Evolutionary conservation across 768 basidiomycete species (phyloP).

Genomic region (Serendipita sp.): DNA sequence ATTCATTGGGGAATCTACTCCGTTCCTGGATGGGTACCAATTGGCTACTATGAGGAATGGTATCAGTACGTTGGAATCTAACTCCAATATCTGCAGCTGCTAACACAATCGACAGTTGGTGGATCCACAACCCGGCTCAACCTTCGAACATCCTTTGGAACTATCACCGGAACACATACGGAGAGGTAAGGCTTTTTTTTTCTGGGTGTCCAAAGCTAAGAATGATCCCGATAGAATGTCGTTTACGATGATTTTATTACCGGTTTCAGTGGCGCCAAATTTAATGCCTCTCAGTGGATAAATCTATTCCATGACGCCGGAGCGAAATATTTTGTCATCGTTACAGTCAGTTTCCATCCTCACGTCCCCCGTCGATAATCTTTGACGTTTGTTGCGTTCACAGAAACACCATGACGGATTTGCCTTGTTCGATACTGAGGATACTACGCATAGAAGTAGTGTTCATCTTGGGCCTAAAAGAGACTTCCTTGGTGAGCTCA

Average conservation of each 20-base stretch:
- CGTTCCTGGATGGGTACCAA: slow-evolving; percentile 18
- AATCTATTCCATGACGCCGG: slow-evolving; percentile 39
- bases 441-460: slow-evolving; percentile 35
- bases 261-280: slow-evolving; percentile 34
- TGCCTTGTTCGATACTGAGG: slow-evolving; percentile 33
- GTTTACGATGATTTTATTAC: slow-evolving; percentile 44
- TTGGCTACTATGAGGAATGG: slow-evolving; percentile 35
- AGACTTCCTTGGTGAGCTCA: slow-evolving; percentile 35
- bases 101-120: slow-evolving; percentile 19
- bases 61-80: slow-evolving; percentile 27
- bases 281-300: slow-evolving; percentile 38
- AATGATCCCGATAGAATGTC: slow-evolving; percentile 21
- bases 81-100: background rate
- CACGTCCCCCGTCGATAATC: slow-evolving; percentile 9
- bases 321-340: slow-evolving; percentile 45
- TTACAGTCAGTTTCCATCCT: slow-evolving; percentile 21
- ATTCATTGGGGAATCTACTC: slow-evolving; percentile 27
- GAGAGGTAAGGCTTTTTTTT: slow-evolving; percentile 17
- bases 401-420: slow-evolving; percentile 52
- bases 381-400: background rate
- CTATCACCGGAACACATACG: slow-evolving; percentile 35
- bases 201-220: background rate
- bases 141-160: slow-evolving; percentile 27
- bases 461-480: slow-evolving; percentile 33
- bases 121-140: slow-evolving; percentile 23